phyloP scores from a whole-genome alignment of 1,139 yeast genomes.

The Wickerhamomyces sp. region DNA sequence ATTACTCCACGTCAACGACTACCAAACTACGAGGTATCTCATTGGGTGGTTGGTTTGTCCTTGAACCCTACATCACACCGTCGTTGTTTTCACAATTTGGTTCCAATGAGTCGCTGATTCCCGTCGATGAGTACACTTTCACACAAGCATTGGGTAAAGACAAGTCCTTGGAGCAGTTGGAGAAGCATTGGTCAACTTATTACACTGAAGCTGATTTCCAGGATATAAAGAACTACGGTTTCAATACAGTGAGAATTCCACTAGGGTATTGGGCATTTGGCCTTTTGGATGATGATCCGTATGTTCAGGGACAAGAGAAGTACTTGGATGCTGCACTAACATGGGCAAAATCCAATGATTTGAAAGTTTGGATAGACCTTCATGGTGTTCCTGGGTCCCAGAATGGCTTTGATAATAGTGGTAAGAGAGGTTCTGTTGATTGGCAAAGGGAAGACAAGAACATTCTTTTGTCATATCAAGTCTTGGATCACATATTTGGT shows the following conservation, averaged over 20 bases:
- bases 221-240: constrained; percentile 41
- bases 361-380: constrained; percentile 58
- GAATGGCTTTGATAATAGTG: constrained; percentile 70
- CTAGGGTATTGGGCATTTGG: constrained; percentile 68
- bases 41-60: constrained; percentile 62
- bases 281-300: constrained; percentile 45
- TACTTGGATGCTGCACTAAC: constrained; percentile 49
- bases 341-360: constrained; percentile 46
- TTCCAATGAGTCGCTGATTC: constrained; percentile 30
- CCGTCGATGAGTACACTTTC: constrained; percentile 56
- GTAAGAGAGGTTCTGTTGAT: constrained; percentile 43
- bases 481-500: constrained; percentile 37
- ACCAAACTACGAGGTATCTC: constrained; percentile 39
- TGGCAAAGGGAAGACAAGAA: constrained; percentile 46
- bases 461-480: constrained; percentile 37
- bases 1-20: constrained; percentile 11
- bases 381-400: constrained; percentile 69
- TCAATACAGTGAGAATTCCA: constrained; percentile 60
- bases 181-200: constrained; percentile 51
- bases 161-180: constrained; percentile 37
- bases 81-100: constrained; percentile 41
- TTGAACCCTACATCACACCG: constrained; percentile 65
- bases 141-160: constrained; percentile 42
- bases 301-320: constrained; percentile 45
- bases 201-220: constrained; percentile 49